Evolutionary conservation across 306 rosid species (phyloP).

Genomic region (Trichosanthes cucumerina): DNA sequence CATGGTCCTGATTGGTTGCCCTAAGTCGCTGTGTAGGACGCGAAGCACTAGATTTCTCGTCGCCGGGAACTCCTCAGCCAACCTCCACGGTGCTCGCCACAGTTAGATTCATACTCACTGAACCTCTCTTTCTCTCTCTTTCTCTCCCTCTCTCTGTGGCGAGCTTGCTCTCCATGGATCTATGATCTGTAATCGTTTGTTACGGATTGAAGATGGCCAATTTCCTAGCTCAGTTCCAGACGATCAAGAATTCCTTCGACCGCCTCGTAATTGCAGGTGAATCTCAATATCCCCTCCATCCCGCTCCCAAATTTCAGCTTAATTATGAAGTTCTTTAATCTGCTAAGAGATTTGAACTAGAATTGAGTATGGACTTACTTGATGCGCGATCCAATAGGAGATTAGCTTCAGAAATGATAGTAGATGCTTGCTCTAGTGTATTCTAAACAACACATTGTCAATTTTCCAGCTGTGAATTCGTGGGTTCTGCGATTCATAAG

Average conservation of each 20-base stretch:
- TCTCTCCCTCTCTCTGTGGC: not conserved
- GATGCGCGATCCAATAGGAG: not conserved
- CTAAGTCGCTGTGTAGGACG: not conserved
- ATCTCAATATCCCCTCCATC: not conserved
- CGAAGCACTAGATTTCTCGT: constrained; percentile 43
- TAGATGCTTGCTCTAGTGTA: not conserved
- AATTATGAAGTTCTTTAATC: not conserved
- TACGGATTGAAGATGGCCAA: constrained; percentile 67
- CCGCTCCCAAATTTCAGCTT: not conserved
- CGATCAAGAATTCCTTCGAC: constrained; percentile 74
- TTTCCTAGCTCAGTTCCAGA: constrained; percentile 91
- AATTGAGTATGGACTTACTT: not conserved
- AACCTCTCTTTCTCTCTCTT: constrained; percentile 8
- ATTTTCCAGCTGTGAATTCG: not conserved
- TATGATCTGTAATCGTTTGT: constrained; percentile 24
- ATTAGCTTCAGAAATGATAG: not conserved
- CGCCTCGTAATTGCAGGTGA: constrained; percentile 86
- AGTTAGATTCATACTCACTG: constrained; percentile 8
- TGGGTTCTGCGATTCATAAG: not conserved
- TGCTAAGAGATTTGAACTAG: not conserved
- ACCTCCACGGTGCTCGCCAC: not conserved
- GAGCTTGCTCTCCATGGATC: constrained; percentile 27
- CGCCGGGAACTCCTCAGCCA: constrained; percentile 13
- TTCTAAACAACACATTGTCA: not conserved
- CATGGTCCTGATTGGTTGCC: not conserved